phyloP scores from a whole-genome alignment of 1,139 yeast genomes.

The Geotrichum histeridarum region DNA sequence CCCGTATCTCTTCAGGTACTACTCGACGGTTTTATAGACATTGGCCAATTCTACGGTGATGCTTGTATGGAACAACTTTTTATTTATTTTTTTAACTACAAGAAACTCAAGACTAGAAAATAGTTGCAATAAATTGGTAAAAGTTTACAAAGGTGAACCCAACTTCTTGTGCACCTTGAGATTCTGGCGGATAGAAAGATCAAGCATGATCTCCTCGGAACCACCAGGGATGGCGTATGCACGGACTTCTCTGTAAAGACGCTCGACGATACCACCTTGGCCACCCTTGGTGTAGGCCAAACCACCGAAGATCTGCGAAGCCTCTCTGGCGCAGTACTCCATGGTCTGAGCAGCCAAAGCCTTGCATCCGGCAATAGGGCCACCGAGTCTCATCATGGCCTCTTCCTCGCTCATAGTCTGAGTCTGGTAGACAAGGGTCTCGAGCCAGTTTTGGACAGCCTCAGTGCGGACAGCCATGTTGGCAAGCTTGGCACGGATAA shows the following conservation, averaged over 20 bases:
- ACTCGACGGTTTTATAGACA: background rate
- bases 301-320: constrained; percentile 45
- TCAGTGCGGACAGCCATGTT: constrained; percentile 42
- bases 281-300: constrained; percentile 44
- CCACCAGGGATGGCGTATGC: constrained; percentile 46
- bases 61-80: too few species aligned
- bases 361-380: constrained; percentile 43
- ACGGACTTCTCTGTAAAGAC: constrained; percentile 43
- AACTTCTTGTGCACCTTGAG: constrained; percentile 40
- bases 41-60: too few species aligned
- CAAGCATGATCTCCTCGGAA: constrained; percentile 45
- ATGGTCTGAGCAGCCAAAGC: constrained; percentile 42
- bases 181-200: constrained; percentile 41
- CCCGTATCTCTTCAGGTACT: background rate
- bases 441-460: constrained; percentile 40
- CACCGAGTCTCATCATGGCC: constrained; percentile 42
- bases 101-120: too few species aligned
- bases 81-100: too few species aligned
- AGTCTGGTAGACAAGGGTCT: constrained; percentile 38
- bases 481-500: constrained; percentile 43
- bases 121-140: background rate
- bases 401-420: constrained; percentile 37
- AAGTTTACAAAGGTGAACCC: constrained; percentile 40
- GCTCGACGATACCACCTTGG: constrained; percentile 43
- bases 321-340: constrained; percentile 44